Conservation (phyloP, 2,329 filamentous ascomycete species). For the Chaetomium strumarium region DNA sequence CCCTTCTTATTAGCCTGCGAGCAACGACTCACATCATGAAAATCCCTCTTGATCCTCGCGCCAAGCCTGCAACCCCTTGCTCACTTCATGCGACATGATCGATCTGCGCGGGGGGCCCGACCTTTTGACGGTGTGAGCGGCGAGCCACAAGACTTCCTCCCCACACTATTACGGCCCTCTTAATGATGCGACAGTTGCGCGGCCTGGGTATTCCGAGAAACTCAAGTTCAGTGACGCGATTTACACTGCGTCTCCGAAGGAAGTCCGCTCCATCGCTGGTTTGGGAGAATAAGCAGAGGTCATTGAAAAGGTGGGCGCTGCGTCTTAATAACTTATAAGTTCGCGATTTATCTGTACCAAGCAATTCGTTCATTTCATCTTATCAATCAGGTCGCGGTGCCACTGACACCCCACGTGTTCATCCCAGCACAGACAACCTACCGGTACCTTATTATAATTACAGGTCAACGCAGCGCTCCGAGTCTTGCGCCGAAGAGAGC, state of each 20-base stretch:
- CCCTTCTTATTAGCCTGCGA: too few species aligned
- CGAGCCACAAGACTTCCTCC: not conserved
- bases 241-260: constrained; percentile 1
- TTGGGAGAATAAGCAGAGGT: not conserved
- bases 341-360: not conserved
- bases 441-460: not conserved
- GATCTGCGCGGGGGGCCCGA: too few species aligned
- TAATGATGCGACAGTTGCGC: constrained; percentile 2
- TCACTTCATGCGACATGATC: too few species aligned
- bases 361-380: not conserved
- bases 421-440: constrained; percentile 1
- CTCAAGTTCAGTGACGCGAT: not conserved
- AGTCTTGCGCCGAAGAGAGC: not conserved
- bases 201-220: constrained; percentile 5
- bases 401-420: not conserved
- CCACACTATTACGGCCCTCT: not conserved
- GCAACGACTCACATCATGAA: too few species aligned
- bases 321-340: not conserved
- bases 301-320: constrained; percentile 1
- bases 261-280: not conserved
- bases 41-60: too few species aligned
- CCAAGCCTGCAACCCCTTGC: too few species aligned
- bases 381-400: not conserved
- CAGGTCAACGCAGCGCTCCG: not conserved
- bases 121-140: too few species aligned